Base-by-base conservation (phyloP, 345 rosid species). In the Salix brachista region DNA sequence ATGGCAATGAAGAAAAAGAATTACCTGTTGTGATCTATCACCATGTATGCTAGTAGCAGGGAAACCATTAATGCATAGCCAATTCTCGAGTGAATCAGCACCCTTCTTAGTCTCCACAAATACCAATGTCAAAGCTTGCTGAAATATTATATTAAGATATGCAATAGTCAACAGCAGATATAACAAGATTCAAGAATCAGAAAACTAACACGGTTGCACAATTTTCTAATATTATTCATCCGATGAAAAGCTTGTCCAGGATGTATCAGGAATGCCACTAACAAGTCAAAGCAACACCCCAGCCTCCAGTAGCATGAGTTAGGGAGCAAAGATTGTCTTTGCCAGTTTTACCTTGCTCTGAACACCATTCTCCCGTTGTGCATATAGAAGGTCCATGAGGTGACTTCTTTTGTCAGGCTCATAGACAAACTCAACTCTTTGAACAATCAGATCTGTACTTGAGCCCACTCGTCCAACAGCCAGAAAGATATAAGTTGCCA, bases 381-480 rank as follows among this genome's bases (percentile, higher is more conserved):
- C 99, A 68, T 93, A 97, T 82, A 96, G 97, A 72, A 96, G 98
- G 83, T 96, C 99, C 99, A 96, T 96, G 61, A 96, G 98, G 73
- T 93, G 95, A 82, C 99, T 96, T 88, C 99, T 93, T 85, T 96
- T 96, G 87, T 96, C 99, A 42, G 97, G 81, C 50, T 96, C 98
- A 2, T 87, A 93, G 69, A 96, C 99, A 85, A 89, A 90, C 80
- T 93, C 99, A 78, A 96, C 98, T 83, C 99, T 91, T 83, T 96
- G 99, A 75, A 85, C 91, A 82, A 96, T 96, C 87, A 96, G 85
- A 88, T 96, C 99, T 71, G 99, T 96, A 83, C 99, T 96, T 48
- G 99, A 96, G 73, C 99, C 99, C 70, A 96, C 99, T 80, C 99
- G 82, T 65, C 99, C 99, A 85, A 96, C 99, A 82, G 98, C 96